Conservation (phyloP, 495 filamentous ascomycete species). For the Lasiosphaeriaceae sp. region DNA sequence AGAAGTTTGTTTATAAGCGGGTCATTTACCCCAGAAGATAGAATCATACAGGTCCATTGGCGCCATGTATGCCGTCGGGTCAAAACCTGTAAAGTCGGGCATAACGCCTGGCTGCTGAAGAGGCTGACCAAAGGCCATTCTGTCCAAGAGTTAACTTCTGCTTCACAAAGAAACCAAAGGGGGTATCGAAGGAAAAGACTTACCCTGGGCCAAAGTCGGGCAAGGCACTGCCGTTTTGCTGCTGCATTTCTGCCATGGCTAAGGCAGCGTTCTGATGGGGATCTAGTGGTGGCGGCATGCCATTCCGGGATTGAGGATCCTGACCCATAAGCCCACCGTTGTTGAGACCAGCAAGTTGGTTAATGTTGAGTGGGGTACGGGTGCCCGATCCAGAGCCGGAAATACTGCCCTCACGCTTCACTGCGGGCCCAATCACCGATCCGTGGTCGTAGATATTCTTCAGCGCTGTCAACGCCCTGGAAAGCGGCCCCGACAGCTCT, state of each 20-base stretch:
- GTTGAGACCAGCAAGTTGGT: constrained; percentile 4
- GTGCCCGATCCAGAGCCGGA: constrained; percentile 32
- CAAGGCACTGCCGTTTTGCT: constrained; percentile 40
- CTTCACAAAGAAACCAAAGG: neutral
- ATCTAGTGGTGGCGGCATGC: constrained; percentile 33
- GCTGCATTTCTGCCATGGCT: constrained; percentile 54
- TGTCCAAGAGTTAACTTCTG: constrained; percentile 1
- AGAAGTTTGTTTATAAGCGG: too few species aligned
- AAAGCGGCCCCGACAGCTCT: constrained; percentile 51
- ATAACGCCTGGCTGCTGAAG: constrained; percentile 29
- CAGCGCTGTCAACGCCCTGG: constrained; percentile 48
- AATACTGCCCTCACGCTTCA: constrained; percentile 38
- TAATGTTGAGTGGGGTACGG: constrained; percentile 35
- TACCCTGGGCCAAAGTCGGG: constrained; percentile 32
- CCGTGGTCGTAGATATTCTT: constrained; percentile 58
- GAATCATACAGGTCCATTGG: constrained; percentile 57
- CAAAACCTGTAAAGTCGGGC: constrained; percentile 37
- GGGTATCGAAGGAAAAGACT: constrained; percentile 2
- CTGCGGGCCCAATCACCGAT: constrained; percentile 34
- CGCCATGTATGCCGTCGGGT: constrained; percentile 44
- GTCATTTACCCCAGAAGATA: constrained; percentile 53
- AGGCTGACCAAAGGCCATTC: constrained; percentile 11
- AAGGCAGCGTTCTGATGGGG: constrained; percentile 52
- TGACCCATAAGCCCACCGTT: constrained; percentile 2
- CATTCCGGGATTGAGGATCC: constrained; percentile 14